phyloP scores from a whole-genome alignment of 139 green algal genomes.

The Diplosphaera chodatii region DNA sequence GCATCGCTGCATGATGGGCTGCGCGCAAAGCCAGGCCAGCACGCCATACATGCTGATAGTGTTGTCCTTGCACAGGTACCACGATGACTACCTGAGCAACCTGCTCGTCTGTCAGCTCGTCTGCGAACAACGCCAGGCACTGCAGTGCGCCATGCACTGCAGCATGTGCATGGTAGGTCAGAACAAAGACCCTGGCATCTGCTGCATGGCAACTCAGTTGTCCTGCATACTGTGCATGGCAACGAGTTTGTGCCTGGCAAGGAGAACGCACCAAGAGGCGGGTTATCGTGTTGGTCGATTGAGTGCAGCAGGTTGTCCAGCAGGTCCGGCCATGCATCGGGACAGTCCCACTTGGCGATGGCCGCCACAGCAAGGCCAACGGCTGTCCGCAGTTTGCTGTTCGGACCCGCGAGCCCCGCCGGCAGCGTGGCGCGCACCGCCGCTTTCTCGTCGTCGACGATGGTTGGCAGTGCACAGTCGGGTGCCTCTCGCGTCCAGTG shows the following conservation, averaged over 20 bases:
- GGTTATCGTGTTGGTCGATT: slow-evolving; percentile 26
- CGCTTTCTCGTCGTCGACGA: too few relatives aligned
- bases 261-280: slow-evolving; percentile 11
- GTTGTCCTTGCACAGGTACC: too few relatives aligned
- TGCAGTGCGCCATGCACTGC: slow-evolving; percentile 67
- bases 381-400: slow-evolving; percentile 63
- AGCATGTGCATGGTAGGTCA: too few relatives aligned
- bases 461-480: too few relatives aligned
- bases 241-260: too few relatives aligned
- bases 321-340: slow-evolving; percentile 63
- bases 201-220: too few relatives aligned
- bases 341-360: slow-evolving; percentile 64
- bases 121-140: slow-evolving; percentile 71
- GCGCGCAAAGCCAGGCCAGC: too few relatives aligned
- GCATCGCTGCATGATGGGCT: too few relatives aligned
- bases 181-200: too few relatives aligned
- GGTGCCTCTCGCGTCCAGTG: slow-evolving; percentile 63
- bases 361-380: slow-evolving; percentile 64
- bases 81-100: slow-evolving; percentile 48
- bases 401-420: slow-evolving; percentile 40
- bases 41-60: too few relatives aligned
- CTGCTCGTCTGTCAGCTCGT: slow-evolving; percentile 75
- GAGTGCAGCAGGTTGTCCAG: slow-evolving; percentile 48
- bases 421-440: slow-evolving; percentile 47
- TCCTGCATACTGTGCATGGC: too few relatives aligned